phyloP scores from a whole-genome alignment of 129 eudicot genomes.

The Tagetes patula region DNA sequence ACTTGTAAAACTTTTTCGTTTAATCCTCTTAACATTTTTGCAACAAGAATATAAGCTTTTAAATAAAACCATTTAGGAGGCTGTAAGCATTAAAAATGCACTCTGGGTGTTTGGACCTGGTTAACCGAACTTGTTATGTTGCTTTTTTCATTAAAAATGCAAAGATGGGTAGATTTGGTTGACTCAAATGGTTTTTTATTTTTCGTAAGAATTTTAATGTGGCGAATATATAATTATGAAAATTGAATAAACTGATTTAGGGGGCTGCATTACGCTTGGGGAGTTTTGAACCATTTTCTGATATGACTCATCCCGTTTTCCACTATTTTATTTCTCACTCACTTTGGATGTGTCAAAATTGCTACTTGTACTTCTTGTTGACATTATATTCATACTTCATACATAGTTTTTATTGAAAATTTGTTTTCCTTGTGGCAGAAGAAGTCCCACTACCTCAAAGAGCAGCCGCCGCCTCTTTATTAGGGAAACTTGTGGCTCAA shows the following conservation, averaged over 20 bases:
- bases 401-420: conserved; percentile 5
- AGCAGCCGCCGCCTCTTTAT: conserved; percentile 90
- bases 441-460: conserved; percentile 95
- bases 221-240: background rate
- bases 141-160: background rate
- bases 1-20: background rate
- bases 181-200: background rate
- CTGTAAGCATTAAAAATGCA: background rate
- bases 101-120: background rate
- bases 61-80: background rate
- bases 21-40: background rate
- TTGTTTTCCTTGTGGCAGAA: conserved; percentile 48
- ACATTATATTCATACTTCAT: background rate
- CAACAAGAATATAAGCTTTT: background rate
- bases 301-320: background rate
- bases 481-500: conserved; percentile 93
- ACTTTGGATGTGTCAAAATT: background rate
- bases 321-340: background rate
- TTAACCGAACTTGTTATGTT: background rate
- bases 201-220: background rate
- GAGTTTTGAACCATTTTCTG: background rate
- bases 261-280: background rate
- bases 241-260: background rate
- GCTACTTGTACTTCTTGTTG: background rate
- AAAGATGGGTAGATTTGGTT: background rate